Evolutionary conservation across 768 basidiomycete genomes (phyloP), one percentile per base, ranked within the genome.

Genomic region (Lentinula raphanica): DNA sequence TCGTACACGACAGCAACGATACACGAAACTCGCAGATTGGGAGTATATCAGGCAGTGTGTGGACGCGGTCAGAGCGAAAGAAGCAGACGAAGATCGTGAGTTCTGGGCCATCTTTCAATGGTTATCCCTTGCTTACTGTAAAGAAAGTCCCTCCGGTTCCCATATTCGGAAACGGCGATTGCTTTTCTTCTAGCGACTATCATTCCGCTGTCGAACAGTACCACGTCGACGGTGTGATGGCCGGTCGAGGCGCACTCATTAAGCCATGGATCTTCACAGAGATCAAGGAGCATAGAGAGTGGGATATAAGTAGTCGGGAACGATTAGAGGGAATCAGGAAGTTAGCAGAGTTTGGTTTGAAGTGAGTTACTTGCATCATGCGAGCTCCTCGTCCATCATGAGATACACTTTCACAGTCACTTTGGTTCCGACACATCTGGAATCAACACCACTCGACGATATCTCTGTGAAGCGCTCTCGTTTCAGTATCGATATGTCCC

Each of bases 181-280:
- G 89, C 62, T 99, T 90, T 75, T 95, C 94, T 2, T 84, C 90
- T 5, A 77, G 88, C 58, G 87, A 83, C 58, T 95, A 95, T 69
- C 90, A 89, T 83, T 72, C 81, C 15, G 83, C 83, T 45, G 80
- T 94, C 29, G 85, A 92, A 44, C 69, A 75, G n/a, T 85, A 82
- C 27, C 92, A 92, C 4, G 94, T 97, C 0, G 95, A 98, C 67
- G 94, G 95, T 5, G 79, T 98, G 44, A 98, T 99, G 97, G 81
- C 98, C 35, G 97, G 87, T 1, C 79, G 97, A 21, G 97, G 97
- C 0, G 96, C 94, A 0, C 75, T 98, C 49, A 97, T 98, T 71
- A 99, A 99, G 71, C 91, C 92, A 0, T 93, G 91, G 90, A 87
- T 95, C 54, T 96, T 95, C 71, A 96, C 94, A 0, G 97, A 99